Base-by-base conservation (phyloP, 2,329 filamentous ascomycete genomes). In the Calonectria pauciramosa region DNA sequence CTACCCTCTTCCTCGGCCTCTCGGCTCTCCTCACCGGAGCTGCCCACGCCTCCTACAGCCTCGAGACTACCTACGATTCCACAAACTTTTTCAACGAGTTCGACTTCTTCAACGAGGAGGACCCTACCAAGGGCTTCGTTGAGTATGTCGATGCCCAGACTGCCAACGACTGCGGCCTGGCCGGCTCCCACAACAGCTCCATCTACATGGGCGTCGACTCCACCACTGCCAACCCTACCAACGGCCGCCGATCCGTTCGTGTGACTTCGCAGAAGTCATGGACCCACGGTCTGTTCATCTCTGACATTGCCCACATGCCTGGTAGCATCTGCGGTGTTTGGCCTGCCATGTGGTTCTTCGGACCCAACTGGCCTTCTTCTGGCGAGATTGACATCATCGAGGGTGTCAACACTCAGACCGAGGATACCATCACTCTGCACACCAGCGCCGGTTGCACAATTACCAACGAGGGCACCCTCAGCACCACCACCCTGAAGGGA, bases 331-430 rank as follows among this genome's bases (percentile, higher is more conserved):
- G 94, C 81, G 94, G 94, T 41, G 90, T 91, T 18, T 96, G 94
- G 94, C 94, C 94, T 1, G 94, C 94, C 18, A 94, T 93, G 83
- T 94, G 90, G 90, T 88, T 87, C 67, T 89, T 95, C 41, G 94
- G 94, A 20, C 87, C 89, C n/a, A 85, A 90, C 81, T 96, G 94
- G 94, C 94, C 94, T 2, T 83, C 83, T 52, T 87, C 88, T 10
- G 94, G 94, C 60, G 94, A 96, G 85, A 94, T 96, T 80, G 94
- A 96, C 83, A 94, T 96, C 80, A 91, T 96, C 79, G 94, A 96
- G 86, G 94, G 94, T 47, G 93, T 95, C 78, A 94, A 95, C 86
- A 86, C 87, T 28, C 89, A 92, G 75, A 82, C 86, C 3, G 85
- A 87, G 73, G 91, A 94, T 83, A 84, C 88, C 59, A 88, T 95